Conservation (phyloP, 257 asterid genomes). For the Echium plantagineum region DNA sequence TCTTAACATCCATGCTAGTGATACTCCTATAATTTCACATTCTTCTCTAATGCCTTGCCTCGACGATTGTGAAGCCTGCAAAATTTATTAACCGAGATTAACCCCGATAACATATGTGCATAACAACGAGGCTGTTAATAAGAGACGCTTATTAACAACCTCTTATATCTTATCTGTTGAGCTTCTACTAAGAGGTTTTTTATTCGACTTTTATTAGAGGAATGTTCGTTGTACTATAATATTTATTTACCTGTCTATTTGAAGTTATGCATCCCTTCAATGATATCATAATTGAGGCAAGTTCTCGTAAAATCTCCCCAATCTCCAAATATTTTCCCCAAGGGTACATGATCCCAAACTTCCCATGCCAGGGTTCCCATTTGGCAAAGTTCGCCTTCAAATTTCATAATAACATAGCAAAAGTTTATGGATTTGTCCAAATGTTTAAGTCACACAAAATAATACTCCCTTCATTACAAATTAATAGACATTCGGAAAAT, state of each 20-base stretch:
- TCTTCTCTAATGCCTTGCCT: constrained; percentile 39
- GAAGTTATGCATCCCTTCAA: constrained; percentile 58
- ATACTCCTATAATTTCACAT: constrained; percentile 30
- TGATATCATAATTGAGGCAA: constrained; percentile 48
- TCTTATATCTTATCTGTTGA: too few species aligned
- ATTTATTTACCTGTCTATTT: constrained; percentile 56
- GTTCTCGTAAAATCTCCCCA: constrained; percentile 60
- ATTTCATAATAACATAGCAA: too few species aligned
- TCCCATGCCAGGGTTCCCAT: constrained; percentile 99
- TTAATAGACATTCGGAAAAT: too few species aligned
- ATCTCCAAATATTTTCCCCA: constrained; percentile 64
- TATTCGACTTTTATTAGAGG: too few species aligned
- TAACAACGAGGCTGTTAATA: too few species aligned
- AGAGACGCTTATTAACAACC: too few species aligned
- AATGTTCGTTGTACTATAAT: too few species aligned
- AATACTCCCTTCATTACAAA: too few species aligned
- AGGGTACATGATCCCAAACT: constrained; percentile 62
- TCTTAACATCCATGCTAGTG: constrained; percentile 36
- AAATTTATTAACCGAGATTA: background rate
- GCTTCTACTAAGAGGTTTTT: too few species aligned
- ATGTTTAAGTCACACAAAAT: too few species aligned
- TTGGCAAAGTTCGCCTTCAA: constrained; percentile 69
- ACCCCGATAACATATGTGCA: background rate
- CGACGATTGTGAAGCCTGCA: constrained; percentile 35
- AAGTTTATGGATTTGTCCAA: background rate